phyloP scores from a whole-genome alignment of 768 basidiomycete genomes.

The Amanita brunnescens region DNA sequence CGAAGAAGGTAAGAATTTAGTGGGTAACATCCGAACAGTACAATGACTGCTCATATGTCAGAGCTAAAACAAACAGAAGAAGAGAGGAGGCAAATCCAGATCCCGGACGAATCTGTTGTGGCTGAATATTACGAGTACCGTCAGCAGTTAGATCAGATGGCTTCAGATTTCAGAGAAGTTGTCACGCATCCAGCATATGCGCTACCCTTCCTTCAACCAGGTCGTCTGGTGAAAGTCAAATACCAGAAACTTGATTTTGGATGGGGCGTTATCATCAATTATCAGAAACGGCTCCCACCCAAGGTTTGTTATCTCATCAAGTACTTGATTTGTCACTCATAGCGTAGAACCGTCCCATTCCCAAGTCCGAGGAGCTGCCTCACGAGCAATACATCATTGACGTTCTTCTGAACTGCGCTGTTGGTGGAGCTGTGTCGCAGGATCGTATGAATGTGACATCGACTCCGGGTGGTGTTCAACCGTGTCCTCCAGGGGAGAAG shows the following conservation, averaged over 20 bases:
- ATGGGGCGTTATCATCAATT: slow-evolving; percentile 94
- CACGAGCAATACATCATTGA: slow-evolving; percentile 93
- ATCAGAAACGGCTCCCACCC: slow-evolving; percentile 75
- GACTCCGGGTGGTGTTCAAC: slow-evolving; percentile 63
- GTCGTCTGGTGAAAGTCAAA: slow-evolving; percentile 87
- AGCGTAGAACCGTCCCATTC: slow-evolving; percentile 53
- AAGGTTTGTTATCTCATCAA: slow-evolving; percentile 36
- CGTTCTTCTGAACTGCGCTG: slow-evolving; percentile 76
- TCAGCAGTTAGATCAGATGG: slow-evolving; percentile 88
- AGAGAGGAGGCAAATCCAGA: slow-evolving; percentile 48
- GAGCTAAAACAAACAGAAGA: slow-evolving; percentile 74
- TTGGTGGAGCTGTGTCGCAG: slow-evolving; percentile 51
- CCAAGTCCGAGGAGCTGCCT: slow-evolving; percentile 58
- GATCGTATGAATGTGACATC: slow-evolving; percentile 45
- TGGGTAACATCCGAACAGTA: neutral
- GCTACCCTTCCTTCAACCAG: slow-evolving; percentile 88
- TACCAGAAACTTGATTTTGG: slow-evolving; percentile 87
- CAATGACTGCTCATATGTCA: slow-evolving; percentile 20
- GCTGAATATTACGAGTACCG: slow-evolving; percentile 88
- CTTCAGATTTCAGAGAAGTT: slow-evolving; percentile 81
- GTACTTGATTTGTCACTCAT: neutral
- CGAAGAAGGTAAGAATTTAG: slow-evolving; percentile 58
- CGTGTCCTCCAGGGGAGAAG: slow-evolving; percentile 63
- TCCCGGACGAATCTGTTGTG: slow-evolving; percentile 78
- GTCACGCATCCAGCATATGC: slow-evolving; percentile 93